These are phyloP conservation scores for Exophiala calicioides DNA, from an alignment of 2,329 filamentous ascomycete genomes.

Conservation along the genomic window DNA sequence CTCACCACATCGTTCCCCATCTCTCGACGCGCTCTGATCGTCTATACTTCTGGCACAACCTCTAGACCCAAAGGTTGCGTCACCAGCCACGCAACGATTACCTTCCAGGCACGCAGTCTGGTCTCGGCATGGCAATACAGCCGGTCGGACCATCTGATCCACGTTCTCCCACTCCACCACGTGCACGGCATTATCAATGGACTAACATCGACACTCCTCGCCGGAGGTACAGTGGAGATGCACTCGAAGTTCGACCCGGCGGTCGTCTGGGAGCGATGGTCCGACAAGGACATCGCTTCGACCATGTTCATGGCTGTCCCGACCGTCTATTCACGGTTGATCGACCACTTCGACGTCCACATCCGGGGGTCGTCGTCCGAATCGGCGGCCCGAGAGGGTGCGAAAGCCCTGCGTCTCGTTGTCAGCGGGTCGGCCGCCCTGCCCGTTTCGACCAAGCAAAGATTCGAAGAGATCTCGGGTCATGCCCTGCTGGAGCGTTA, in stretches of 20 bases:
- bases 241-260: constrained; percentile 46
- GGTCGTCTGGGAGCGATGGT: constrained; percentile 51
- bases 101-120: constrained; percentile 36
- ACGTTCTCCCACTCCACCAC: constrained; percentile 54
- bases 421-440: constrained; percentile 48
- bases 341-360: constrained; percentile 46
- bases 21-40: constrained; percentile 33
- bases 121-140: constrained; percentile 45
- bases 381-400: constrained; percentile 32
- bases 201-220: constrained; percentile 49
- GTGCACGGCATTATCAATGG: constrained; percentile 55
- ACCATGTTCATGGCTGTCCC: constrained; percentile 55
- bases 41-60: constrained; percentile 34
- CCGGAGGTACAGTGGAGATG: constrained; percentile 52
- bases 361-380: constrained; percentile 40
- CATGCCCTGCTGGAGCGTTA: constrained; percentile 51
- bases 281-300: constrained; percentile 39
- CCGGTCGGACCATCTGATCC: constrained; percentile 49
- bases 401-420: constrained; percentile 36
- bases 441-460: constrained; percentile 44
- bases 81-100: constrained; percentile 45
- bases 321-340: constrained; percentile 53
- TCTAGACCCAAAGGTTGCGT: constrained; percentile 38
- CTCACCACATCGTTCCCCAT: constrained; percentile 47
- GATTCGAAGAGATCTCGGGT: constrained; percentile 44